phyloP scores from a whole-genome alignment of 441 rosid genomes.

The Erysimum cheiri region DNA sequence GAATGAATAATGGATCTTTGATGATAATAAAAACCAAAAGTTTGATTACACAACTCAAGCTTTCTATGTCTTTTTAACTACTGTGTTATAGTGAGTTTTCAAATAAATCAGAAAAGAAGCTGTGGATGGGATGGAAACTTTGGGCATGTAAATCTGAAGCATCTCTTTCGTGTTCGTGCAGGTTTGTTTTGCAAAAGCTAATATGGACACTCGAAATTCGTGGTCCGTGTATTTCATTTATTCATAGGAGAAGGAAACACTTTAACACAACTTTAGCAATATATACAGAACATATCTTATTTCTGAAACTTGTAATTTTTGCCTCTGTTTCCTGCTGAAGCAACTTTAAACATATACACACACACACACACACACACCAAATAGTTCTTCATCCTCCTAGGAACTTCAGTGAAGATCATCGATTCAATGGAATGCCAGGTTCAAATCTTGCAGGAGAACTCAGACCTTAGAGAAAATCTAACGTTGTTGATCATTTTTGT shows the following conservation, averaged over 20 bases:
- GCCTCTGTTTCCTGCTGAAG: conserved; percentile 26
- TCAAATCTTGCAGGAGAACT: conserved; percentile 23
- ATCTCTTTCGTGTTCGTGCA: conserved; percentile 93
- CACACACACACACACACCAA: background rate
- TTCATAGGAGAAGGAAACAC: conserved; percentile 44
- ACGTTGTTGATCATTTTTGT: conserved; percentile 19
- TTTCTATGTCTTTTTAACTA: conserved; percentile 18
- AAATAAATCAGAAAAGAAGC: conserved; percentile 44
- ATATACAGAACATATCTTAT: conserved; percentile 31
- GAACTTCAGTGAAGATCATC: conserved; percentile 5
- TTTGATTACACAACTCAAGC: conserved; percentile 29
- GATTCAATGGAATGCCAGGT: conserved; percentile 5
- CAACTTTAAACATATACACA: conserved; percentile 20
- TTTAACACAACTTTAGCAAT: conserved; percentile 34
- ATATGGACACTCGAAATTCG: conserved; percentile 65
- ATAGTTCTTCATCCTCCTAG: conserved; percentile 10
- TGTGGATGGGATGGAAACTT: conserved; percentile 47
- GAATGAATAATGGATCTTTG: conserved; percentile 42
- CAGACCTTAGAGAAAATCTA: conserved; percentile 3
- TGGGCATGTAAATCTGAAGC: conserved; percentile 73
- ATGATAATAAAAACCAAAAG: conserved; percentile 23
- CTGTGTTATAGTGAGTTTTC: conserved; percentile 40
- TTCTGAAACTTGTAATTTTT: conserved; percentile 19
- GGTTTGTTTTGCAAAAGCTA: conserved; percentile 95
- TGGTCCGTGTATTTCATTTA: conserved; percentile 66